Conservation (phyloP, 2,329 filamentous ascomycete genomes). For the Diaporthe amygdali region DNA sequence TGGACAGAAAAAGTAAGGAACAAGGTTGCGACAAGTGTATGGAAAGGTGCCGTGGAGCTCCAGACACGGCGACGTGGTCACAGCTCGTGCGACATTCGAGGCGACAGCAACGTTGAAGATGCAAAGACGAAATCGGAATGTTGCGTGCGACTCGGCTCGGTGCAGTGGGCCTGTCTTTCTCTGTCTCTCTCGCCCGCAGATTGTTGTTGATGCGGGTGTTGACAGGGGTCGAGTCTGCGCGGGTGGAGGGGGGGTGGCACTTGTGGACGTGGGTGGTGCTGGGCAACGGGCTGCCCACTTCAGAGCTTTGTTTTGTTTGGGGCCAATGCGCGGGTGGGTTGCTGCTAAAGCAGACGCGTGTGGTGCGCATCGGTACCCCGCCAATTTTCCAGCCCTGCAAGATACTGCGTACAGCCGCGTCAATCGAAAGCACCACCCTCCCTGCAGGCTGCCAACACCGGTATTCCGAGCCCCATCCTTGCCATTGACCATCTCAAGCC, state of each 20-base stretch:
- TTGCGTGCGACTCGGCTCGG: background rate
- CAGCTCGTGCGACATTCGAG: background rate
- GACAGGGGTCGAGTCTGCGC: slow-evolving; percentile 3
- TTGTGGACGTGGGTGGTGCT: background rate
- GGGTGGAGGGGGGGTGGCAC: background rate
- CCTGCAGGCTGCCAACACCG: background rate
- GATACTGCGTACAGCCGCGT: too few species aligned
- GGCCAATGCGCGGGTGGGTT: background rate
- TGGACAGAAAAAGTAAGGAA: background rate
- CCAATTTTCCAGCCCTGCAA: background rate
- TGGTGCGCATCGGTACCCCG: background rate
- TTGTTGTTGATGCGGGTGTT: background rate
- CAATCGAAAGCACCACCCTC: background rate
- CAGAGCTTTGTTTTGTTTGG: slow-evolving; percentile 8
- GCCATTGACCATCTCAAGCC: background rate
- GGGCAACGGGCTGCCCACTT: background rate
- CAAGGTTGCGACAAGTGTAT: background rate
- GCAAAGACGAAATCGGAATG: background rate
- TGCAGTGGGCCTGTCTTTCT: background rate
- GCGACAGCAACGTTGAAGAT: slow-evolving; percentile 11
- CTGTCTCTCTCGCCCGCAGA: too few species aligned
- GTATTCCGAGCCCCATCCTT: background rate
- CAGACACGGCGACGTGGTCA: background rate
- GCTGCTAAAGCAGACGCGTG: background rate
- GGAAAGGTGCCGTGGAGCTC: background rate